Percentiles rank a stretch among this genome's conserved stretches.
These are phyloP conservation scores for Solanum gandarillasii DNA, from an alignment of 257 asterid species.

Conservation along the genomic window DNA sequence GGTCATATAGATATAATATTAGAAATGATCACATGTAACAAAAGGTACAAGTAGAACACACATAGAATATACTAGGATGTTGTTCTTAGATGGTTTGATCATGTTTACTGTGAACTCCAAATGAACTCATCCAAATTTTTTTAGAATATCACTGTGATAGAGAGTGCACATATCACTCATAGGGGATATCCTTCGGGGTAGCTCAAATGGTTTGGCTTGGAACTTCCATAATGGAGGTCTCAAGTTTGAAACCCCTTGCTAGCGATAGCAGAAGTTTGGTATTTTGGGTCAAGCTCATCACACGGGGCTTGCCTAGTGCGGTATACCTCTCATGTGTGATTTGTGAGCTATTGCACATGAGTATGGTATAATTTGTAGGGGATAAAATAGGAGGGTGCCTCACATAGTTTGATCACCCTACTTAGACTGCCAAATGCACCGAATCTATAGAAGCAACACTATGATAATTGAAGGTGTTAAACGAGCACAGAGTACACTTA, in stretches of 20 bases:
- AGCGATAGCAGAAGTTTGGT: not conserved
- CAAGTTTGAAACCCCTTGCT: not conserved
- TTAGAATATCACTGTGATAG: not conserved
- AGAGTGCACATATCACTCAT: not conserved
- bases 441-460: not conserved
- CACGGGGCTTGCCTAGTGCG: not conserved
- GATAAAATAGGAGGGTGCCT: not conserved
- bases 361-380: not conserved
- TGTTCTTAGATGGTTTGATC: not conserved
- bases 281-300: not conserved
- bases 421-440: not conserved
- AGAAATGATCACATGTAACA: not conserved
- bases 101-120: not conserved
- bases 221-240: not conserved
- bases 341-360: not conserved
- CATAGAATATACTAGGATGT: not conserved
- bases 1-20: not conserved
- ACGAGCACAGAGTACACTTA: not conserved
- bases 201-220: not conserved
- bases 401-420: not conserved
- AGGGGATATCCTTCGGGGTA: not conserved
- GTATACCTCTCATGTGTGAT: not conserved
- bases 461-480: not conserved
- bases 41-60: not conserved
- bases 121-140: not conserved